These are phyloP conservation scores for Schwanniomyces vanrijiae DNA, from an alignment of 805 yeast species.

Conservation along the genomic window DNA sequence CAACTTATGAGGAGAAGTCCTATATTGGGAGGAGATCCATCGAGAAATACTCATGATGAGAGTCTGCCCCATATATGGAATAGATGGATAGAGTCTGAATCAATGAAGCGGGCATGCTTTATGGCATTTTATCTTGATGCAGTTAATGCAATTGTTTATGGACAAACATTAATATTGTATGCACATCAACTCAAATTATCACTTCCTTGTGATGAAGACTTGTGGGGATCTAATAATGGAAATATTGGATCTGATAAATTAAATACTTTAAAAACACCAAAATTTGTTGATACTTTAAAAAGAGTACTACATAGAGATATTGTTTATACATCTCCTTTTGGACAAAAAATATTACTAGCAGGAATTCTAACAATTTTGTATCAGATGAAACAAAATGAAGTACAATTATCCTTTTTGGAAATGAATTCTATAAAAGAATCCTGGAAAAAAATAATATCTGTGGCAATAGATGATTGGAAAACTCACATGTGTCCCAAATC, in stretches of 20 bases:
- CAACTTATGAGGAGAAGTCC: slow-evolving; percentile 24
- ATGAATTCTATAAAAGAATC: slow-evolving; percentile 22
- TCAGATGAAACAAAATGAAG: slow-evolving; percentile 26
- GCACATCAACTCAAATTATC: slow-evolving; percentile 29
- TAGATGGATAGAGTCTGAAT: slow-evolving; percentile 39
- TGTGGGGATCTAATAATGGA: slow-evolving; percentile 12
- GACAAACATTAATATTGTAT: slow-evolving; percentile 23
- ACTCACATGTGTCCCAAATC: slow-evolving; percentile 21
- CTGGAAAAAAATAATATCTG: slow-evolving; percentile 26
- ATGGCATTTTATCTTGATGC: slow-evolving; percentile 33
- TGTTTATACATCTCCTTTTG: slow-evolving; percentile 22
- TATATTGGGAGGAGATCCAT: slow-evolving; percentile 42
- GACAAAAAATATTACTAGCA: slow-evolving; percentile 20
- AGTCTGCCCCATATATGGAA: slow-evolving; percentile 14
- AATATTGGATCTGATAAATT: slow-evolving; percentile 2
- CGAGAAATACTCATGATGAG: slow-evolving; percentile 25
- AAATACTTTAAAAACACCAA: slow-evolving; percentile 17
- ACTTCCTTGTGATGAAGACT: slow-evolving; percentile 30
- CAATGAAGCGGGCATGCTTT: slow-evolving; percentile 31
- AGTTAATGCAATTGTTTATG: slow-evolving; percentile 34
- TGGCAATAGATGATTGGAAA: slow-evolving; percentile 31
- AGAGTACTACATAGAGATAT: slow-evolving; percentile 19
- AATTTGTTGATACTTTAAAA: slow-evolving; percentile 21
- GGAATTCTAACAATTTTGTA: slow-evolving; percentile 23
- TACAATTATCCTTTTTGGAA: slow-evolving; percentile 18